A percentile compares a stretch with the other conserved stretches of the same genome.
These are phyloP conservation scores for Vaccinium darrowii DNA, from an alignment of 148 eudicot genomes.

Conservation along the genomic window DNA sequence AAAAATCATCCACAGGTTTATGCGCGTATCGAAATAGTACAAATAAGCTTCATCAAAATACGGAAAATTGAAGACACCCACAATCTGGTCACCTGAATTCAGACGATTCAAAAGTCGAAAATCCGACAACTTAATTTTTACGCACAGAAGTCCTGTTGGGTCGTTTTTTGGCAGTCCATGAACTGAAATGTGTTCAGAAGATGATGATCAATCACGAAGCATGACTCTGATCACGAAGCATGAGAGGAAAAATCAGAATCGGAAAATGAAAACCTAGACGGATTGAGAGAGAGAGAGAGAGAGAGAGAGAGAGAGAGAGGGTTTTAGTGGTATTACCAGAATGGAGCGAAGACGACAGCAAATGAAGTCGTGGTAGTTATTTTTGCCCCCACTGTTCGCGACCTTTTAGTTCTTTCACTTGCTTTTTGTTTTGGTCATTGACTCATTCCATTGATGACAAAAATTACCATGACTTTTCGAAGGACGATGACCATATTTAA, in stretches of 20 bases:
- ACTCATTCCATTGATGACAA: not conserved
- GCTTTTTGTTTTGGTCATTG: not conserved
- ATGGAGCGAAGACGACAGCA: not conserved
- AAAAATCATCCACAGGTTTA: not conserved
- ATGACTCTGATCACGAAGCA: too few species aligned
- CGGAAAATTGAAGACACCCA: not conserved
- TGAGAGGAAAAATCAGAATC: not conserved
- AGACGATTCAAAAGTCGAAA: not conserved
- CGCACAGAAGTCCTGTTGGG: not conserved
- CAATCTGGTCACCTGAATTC: not conserved
- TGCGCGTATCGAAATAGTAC: too few species aligned
- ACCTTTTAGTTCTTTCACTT: not conserved
- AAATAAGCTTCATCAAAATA: not conserved
- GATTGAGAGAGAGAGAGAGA: not conserved
- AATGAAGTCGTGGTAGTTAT: not conserved
- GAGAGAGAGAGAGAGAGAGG: conserved; percentile 6
- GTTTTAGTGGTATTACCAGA: not conserved
- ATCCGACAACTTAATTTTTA: not conserved
- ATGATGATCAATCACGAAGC: not conserved
- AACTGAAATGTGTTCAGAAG: not conserved
- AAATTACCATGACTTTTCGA: too few species aligned
- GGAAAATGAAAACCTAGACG: not conserved
- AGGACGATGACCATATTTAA: too few species aligned
- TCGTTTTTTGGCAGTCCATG: not conserved
- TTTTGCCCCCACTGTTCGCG: not conserved